Base-by-base conservation (phyloP, 2,329 filamentous ascomycete species). In the Pseudopyricularia javanii region DNA sequence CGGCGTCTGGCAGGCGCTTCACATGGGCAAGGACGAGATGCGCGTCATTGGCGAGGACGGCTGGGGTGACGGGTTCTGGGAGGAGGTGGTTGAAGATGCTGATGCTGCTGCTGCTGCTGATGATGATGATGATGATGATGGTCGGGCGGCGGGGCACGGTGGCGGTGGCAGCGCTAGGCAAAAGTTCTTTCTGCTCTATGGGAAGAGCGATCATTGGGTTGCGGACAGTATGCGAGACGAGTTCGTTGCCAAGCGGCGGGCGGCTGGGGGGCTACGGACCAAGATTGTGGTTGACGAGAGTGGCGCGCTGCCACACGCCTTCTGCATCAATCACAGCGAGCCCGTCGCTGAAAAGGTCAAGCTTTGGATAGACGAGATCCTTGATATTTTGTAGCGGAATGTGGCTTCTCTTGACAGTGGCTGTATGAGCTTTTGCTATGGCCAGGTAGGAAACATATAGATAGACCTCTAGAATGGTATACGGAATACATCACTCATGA, bases 1-100 rank as follows among this genome's bases (percentile, higher is more conserved):
- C 54, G 80, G 79, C 4, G 72, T 85, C 8, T 74, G 73, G 65
- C 80, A 85, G 66, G 72, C 78, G 8, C 65, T 85, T 55, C 70
- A 77, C 57, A 68, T 85, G 59, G 82, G 74, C 2, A 68, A 73
- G 57, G 76, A 82, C 53, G 82, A 85, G 68, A 74, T 85, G 68
- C 62, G 65, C n/a, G 69, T 66, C 9, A 83, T 85, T 54, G 66
- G 68, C 1, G 76, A 81, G 59, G 80, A 83, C 54, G 66, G 60
- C 50, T 85, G 82, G 82, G 73, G 72, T 9, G 72, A 78, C 22
- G 76, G 77, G 56, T 64, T 85, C 26, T 85, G 80, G 79, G 76
- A 75, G 50, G 57, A 61, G 22, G 60, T 61, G 33, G 59, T 63
- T 53, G 56, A 59, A 7, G 30, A 8, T n/a, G 64, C 61, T 40